phyloP scores from a whole-genome alignment of 805 yeast genomes.

The Torulaspora indica region DNA sequence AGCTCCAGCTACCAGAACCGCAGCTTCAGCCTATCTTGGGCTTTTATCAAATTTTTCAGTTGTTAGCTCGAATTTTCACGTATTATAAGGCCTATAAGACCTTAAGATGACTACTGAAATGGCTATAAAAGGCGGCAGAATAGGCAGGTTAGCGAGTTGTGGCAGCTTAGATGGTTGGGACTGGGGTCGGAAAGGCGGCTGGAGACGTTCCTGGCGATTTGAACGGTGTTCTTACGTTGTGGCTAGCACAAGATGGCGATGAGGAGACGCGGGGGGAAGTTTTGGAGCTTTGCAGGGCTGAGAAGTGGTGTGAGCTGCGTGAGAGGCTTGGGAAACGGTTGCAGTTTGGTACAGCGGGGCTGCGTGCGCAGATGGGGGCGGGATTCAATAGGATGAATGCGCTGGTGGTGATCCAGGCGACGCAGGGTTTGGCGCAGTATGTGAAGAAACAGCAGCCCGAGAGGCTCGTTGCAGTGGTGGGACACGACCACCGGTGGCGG shows the following conservation, averaged over 20 bases:
- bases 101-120: not conserved
- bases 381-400: conserved; percentile 88
- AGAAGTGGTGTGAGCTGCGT: conserved; percentile 45
- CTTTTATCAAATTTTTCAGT: not conserved
- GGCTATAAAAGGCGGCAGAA: not conserved
- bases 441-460: conserved; percentile 32
- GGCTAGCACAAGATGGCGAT: conserved; percentile 37
- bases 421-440: conserved; percentile 71
- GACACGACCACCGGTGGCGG: conserved; percentile 86
- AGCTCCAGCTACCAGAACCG: not conserved
- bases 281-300: conserved; percentile 37
- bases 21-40: not conserved
- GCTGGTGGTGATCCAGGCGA: conserved; percentile 82
- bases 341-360: conserved; percentile 90
- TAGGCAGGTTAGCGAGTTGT: not conserved
- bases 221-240: conserved; percentile 15
- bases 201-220: conserved; percentile 18
- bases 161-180: not conserved
- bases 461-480: conserved; percentile 52
- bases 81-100: not conserved
- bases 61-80: not conserved
- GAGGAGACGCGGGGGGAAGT: conserved; percentile 55
- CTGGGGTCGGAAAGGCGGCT: not conserved
- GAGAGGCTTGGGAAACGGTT: conserved; percentile 55
- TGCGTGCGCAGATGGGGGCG: conserved; percentile 82